These are phyloP conservation scores for Thalassiosira oceanica DNA, from an alignment of 352 stramenopile species.

Conservation along the genomic window DNA sequence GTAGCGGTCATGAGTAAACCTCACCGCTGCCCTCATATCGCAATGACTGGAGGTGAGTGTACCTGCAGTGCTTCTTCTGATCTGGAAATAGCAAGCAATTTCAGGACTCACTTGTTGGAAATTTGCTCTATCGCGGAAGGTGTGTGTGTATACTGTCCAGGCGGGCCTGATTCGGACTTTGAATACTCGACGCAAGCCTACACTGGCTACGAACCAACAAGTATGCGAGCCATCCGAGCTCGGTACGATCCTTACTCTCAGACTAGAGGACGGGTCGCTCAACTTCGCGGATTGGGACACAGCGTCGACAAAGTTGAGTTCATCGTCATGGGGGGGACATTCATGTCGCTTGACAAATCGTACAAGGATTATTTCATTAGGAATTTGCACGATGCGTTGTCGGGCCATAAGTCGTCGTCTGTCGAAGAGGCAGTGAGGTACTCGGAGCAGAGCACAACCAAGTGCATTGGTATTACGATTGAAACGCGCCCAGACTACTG, in stretches of 20 bases:
- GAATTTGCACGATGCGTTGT: conserved; percentile 94
- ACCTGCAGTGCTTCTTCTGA: no score
- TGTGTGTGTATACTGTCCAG: conserved; percentile 96
- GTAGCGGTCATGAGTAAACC: conserved; percentile 98
- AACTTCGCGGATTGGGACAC: conserved; percentile 84
- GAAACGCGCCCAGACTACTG: conserved; percentile 97
- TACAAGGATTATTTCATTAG: conserved; percentile 97
- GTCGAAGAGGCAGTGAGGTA: conserved; percentile 92
- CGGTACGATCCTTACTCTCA: conserved; percentile 93
- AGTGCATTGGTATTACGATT: conserved; percentile 91
- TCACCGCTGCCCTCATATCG: conserved; percentile 96
- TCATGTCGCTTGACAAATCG: conserved; percentile 89
- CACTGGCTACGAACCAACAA: conserved; percentile 96
- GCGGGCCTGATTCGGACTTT: conserved; percentile 95
- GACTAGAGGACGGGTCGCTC: conserved; percentile 89
- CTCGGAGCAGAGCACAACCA: conserved; percentile 86
- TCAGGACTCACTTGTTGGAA: no score
- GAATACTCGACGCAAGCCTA: conserved; percentile 97
- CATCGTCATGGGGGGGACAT: conserved; percentile 97
- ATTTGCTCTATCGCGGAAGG: no score
- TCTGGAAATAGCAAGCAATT: no score
- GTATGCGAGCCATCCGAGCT: conserved; percentile 93
- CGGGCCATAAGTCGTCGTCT: conserved; percentile 87
- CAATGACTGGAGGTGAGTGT: conserved; percentile 94
- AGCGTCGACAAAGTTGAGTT: conserved; percentile 96